phyloP scores from a whole-genome alignment of 2,329 filamentous ascomycete species.

The Fragosphaeria purpurea region DNA sequence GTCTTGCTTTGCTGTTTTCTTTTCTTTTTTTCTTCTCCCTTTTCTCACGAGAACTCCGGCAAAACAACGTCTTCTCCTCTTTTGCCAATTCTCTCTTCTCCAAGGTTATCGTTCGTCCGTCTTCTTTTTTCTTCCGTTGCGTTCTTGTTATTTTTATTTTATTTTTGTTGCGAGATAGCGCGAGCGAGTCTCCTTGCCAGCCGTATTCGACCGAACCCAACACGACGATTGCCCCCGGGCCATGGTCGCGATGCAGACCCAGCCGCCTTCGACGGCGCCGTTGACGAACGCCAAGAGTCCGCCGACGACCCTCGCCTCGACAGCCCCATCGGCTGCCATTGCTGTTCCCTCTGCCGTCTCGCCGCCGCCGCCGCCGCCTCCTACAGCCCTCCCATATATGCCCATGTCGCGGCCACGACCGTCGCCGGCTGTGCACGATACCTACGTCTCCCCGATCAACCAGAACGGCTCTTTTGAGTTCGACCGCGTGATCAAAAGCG shows the following conservation, averaged over 20 bases:
- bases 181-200: no score
- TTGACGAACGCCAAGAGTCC: slow-evolving; percentile 10
- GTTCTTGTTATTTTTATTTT: not conserved
- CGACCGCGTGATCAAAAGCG: slow-evolving; percentile 84
- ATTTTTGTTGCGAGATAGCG: no score
- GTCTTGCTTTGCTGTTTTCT: no score
- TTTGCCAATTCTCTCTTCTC: not conserved
- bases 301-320: not conserved
- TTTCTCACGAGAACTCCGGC: not conserved
- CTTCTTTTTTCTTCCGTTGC: not conserved
- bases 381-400: slow-evolving; percentile 11
- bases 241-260: slow-evolving; percentile 18
- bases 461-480: slow-evolving; percentile 94
- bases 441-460: slow-evolving; percentile 70
- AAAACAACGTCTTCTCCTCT: not conserved
- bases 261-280: slow-evolving; percentile 13
- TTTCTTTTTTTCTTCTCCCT: not conserved
- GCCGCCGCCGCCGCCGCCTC: not conserved
- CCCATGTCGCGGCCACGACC: slow-evolving; percentile 22
- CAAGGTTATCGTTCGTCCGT: no score
- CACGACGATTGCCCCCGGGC: not conserved
- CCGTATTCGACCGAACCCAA: no score
- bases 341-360: not conserved
- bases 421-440: slow-evolving; percentile 44
- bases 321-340: not conserved